Evolutionary conservation across 179 eudicot species (phyloP), one percentile per base, ranked within the genome.

Genomic region (Silene noctiflora): DNA sequence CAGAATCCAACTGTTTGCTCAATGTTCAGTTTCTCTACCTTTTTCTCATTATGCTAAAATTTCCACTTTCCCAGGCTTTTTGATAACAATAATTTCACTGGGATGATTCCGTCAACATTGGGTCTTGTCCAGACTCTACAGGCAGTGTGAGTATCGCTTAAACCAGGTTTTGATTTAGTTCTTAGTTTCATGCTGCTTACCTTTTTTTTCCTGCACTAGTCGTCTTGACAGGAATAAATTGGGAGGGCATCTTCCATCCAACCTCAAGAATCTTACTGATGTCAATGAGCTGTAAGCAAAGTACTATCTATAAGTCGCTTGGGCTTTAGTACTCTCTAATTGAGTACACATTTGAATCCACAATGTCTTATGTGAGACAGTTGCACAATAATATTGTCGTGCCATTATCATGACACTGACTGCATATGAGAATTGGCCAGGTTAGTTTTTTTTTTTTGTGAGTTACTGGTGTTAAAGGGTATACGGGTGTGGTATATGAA

Each of bases 191-290:
- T 35, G 25, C 39, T 39, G 33, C 4, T 90, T 79, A 79, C 83
- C 79, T 60, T 80, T 16, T 61, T 74, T 17, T 44, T 56, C 88
- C 3, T 11, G 51, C 14, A 44, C 51, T 44, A 94, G 97, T 63
- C 97, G 98, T 22, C 87, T 94, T 59, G 98, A 94, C 76, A 84
- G 87, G 80, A 94, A 94, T 75, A 63, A 48, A 33, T 78, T 94
- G 55, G 85, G 60, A 35, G 97, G 96, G 66, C 24, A 82, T 24
- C 86, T 94, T 65, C 98, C 98, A 25, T 44, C 88, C 67, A 88
- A 75, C 78, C 80, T 94, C 78, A 90, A 80, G 89, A 83, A 83
- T 67, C 97, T 93, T 85, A 84, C 86, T 27, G 0, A 13, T 58
- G 76, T 86, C 70, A 76, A 20, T 19, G 92, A 94, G 80, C 75